These are phyloP conservation scores for Solanum peruvianum DNA, from an alignment of 257 asterid genomes.

Conservation along the genomic window DNA sequence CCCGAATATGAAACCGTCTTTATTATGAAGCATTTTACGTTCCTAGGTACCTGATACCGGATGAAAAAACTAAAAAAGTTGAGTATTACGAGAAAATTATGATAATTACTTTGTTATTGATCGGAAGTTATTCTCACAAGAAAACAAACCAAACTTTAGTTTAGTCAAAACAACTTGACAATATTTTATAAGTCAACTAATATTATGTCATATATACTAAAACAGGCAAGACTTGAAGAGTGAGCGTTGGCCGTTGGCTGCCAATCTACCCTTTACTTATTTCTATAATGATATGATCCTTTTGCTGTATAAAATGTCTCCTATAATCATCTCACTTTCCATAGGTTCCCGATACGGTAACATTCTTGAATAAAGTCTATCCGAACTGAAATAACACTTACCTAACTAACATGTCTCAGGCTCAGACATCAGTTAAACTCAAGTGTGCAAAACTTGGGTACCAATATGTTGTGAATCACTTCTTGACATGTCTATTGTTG, in stretches of 20 bases:
- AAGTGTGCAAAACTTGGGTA: conserved; percentile 8
- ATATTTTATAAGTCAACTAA: neutral
- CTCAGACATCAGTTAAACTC: neutral
- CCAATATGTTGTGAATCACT: conserved; percentile 6
- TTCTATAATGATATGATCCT: neutral
- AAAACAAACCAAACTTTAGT: neutral
- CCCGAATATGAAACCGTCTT: accelerated
- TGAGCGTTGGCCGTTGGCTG: neutral
- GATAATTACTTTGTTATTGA: neutral
- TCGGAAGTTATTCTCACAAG: neutral
- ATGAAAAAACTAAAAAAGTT: no score
- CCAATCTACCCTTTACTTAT: neutral
- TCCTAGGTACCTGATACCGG: no score
- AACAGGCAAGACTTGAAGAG: neutral
- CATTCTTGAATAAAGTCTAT: neutral
- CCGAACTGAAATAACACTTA: neutral
- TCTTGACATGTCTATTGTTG: neutral
- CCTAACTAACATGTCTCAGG: conserved; percentile 1
- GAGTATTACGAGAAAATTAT: neutral
- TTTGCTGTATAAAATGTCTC: neutral
- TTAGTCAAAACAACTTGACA: neutral
- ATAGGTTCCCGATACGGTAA: neutral
- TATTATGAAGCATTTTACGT: neutral
- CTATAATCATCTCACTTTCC: neutral
- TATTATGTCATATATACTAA: neutral